phyloP scores from a whole-genome alignment of 2,329 filamentous ascomycete species.

The Colletotrichum sp. region DNA sequence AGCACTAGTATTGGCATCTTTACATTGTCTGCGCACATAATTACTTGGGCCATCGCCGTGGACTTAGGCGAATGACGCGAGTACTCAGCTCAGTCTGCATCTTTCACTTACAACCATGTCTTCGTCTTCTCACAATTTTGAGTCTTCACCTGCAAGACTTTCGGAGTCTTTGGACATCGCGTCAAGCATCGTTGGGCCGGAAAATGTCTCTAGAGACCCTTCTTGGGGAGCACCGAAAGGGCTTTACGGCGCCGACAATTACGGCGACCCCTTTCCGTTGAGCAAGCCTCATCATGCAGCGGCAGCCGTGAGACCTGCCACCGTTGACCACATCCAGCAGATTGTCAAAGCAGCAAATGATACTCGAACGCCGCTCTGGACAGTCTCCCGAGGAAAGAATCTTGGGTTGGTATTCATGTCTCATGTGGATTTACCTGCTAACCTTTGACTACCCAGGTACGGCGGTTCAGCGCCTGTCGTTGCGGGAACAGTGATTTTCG shows the following conservation, averaged over 20 bases:
- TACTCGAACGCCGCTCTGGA: background rate
- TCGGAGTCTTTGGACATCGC: background rate
- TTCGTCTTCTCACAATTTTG: background rate
- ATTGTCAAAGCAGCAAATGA: background rate
- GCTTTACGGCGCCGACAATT: background rate
- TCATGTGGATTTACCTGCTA: background rate
- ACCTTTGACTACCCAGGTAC: constrained; percentile 29
- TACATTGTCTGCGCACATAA: background rate
- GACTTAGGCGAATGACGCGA: background rate
- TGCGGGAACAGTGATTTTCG: constrained; percentile 43
- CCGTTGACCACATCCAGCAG: background rate
- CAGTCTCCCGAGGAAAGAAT: background rate
- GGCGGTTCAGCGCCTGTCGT: constrained; percentile 47
- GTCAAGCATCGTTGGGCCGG: background rate
- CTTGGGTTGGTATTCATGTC: background rate
- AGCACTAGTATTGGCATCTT: background rate
- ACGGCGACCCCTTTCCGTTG: background rate
- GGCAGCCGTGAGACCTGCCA: background rate
- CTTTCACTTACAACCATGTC: background rate
- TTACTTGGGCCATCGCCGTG: background rate
- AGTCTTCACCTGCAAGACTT: background rate
- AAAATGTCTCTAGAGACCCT: background rate
- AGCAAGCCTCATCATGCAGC: background rate
- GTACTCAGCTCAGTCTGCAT: background rate
- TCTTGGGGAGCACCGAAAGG: background rate